Base-by-base conservation (phyloP, 495 filamentous ascomycete species). In the Annulohypoxylon maeteangense region DNA sequence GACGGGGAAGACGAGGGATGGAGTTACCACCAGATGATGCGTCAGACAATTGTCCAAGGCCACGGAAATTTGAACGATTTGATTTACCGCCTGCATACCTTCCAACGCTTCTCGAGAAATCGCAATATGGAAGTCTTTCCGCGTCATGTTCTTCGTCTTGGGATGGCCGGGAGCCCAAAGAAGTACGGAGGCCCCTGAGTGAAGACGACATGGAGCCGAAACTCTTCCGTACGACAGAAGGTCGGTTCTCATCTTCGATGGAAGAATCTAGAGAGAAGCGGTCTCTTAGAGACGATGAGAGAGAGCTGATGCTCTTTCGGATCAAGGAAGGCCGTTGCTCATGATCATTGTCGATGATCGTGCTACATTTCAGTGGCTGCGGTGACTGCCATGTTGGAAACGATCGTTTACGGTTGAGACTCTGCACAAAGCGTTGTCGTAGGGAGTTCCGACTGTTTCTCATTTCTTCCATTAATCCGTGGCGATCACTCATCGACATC, bases 201-300 rank as follows among this genome's bases (percentile, higher is more conserved):
- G 75, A 72, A 40, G 66, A 72, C 1, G 72, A 68, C 56, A 76
- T 64, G 18, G 72, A 76, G 45, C 72, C 65, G 27, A 75, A 65
- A 42, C 69, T 75, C 60, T 72, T 72, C 18, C 72, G 62, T 42
- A 73, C 66, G 3, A 61, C 38, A 4, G 65, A 72, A 14, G 54
- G 18, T 6, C 47, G 62, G 22, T 16, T 29, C 11, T 67, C 55
- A 7, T 42, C 31, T 0, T 70, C 69, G 22, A 48, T 7, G 5
- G 60, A 40, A 25, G 14, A 4, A 12, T 63, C 60, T 10, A 50
- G 34, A 23, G 60, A 51, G 38, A 68, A 47, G 6, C 65, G 55
- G 38, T 40, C 40, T 57, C 55, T 64, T 27, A 72, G 4, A 8
- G 70, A 72, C 7, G 64, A 72, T 8, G 69, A 72, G 14, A 72